These are phyloP conservation scores for Termitomyces sp. DNA, from an alignment of 1,284 basidiomycete genomes.

Conservation along the genomic window DNA sequence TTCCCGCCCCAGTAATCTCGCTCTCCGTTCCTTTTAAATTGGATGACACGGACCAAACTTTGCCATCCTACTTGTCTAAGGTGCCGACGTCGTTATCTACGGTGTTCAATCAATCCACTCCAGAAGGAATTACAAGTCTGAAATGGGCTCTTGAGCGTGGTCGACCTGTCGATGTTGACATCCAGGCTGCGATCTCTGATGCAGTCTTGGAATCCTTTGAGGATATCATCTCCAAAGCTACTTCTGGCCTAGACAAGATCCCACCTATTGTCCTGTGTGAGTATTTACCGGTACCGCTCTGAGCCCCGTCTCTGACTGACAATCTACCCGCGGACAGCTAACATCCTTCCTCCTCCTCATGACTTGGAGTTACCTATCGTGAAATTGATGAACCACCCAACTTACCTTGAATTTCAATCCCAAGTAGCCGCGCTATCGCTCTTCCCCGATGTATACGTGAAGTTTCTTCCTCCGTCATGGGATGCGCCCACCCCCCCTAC, in stretches of 20 bases:
- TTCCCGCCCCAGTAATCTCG: constrained; percentile 42
- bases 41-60: constrained; percentile 36
- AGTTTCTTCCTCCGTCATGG: constrained; percentile 78
- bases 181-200: constrained; percentile 53
- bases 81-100: constrained; percentile 52
- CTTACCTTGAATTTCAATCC: constrained; percentile 70
- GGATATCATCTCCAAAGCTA: constrained; percentile 65
- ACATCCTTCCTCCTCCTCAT: constrained; percentile 81
- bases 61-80: constrained; percentile 38
- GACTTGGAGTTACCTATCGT: constrained; percentile 67
- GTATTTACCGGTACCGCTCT: constrained; percentile 26
- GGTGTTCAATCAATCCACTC: constrained; percentile 45
- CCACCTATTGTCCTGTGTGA: constrained; percentile 71
- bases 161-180: constrained; percentile 63
- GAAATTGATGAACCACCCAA: constrained; percentile 70
- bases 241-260: constrained; percentile 38
- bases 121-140: constrained; percentile 48
- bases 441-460: constrained; percentile 68
- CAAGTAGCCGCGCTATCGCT: constrained; percentile 75
- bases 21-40: constrained; percentile 55
- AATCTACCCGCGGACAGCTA: constrained; percentile 46
- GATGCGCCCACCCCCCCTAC: constrained; percentile 58
- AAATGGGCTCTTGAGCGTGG: constrained; percentile 60
- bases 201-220: constrained; percentile 68
- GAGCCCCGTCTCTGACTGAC: constrained; percentile 6